Conservation (phyloP, 2,329 filamentous ascomycete genomes). For the Aspergillus oerlinghausenensis region DNA sequence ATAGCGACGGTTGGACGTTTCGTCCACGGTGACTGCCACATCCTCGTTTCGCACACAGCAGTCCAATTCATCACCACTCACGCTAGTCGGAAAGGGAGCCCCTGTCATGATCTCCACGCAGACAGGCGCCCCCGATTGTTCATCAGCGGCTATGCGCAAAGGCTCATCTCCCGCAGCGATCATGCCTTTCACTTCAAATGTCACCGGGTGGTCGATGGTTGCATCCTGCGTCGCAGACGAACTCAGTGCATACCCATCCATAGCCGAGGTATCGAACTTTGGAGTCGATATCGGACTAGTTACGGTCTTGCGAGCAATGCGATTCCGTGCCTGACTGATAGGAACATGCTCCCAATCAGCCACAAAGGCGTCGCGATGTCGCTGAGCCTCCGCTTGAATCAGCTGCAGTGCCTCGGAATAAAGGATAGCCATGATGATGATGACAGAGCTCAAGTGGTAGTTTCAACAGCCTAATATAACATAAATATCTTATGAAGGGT, state of each 20-base stretch:
- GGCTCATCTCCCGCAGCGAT: conserved; percentile 17
- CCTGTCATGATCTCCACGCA: conserved; percentile 32
- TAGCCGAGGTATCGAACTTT: conserved; percentile 25
- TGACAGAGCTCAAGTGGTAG: background rate
- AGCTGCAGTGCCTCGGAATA: background rate
- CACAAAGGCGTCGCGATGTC: background rate
- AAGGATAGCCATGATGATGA: background rate
- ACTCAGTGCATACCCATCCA: conserved; percentile 27
- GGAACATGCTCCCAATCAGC: background rate
- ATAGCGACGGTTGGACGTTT: conserved; percentile 1
- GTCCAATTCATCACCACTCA: conserved; percentile 5
- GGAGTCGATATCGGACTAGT: conserved; percentile 14
- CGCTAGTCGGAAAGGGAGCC: conserved; percentile 21
- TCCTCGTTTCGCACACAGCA: conserved; percentile 21
- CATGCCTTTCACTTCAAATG: conserved; percentile 13
- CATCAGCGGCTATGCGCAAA: background rate
- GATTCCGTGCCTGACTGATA: background rate
- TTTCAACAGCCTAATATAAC: too few species aligned
- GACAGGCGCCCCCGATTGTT: conserved; percentile 1
- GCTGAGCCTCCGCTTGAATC: background rate
- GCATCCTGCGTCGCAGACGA: conserved; percentile 16
- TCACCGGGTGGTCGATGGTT: conserved; percentile 12
- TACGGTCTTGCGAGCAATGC: background rate
- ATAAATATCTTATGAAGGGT: too few species aligned
- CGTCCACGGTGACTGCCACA: background rate